Evolutionary conservation across 495 filamentous ascomycete species (phyloP), one percentile per base, ranked within the genome.

Genomic region (Neurospora sp.): DNA sequence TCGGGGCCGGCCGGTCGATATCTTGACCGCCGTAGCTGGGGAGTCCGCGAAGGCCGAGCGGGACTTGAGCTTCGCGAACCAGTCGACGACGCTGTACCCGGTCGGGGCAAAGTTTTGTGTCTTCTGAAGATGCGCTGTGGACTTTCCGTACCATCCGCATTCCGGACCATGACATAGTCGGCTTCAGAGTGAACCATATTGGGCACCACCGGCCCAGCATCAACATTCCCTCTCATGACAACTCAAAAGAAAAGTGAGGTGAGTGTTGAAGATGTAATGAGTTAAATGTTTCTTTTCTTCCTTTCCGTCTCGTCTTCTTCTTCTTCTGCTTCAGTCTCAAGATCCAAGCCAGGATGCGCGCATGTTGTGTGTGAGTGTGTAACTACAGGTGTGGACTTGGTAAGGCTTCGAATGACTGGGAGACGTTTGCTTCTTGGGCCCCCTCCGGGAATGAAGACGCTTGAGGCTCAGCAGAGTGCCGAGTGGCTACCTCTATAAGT

Each of bases 81-180:
- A 73, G 76, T 73, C 69, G 10, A 20, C 73, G 66, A 82, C 27
- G 54, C 78, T 73, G 76, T 84, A 71, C 79, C 81, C 44, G 86
- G 87, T 72, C 84, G 86, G 41, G 87, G 87, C 31, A 89, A 81
- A 31, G 82, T 78, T 77, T 87, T 88, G 77, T 88, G 87, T 75
- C 83, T 88, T 79, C 84, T 89, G 77, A 89, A 84, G 71, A 84
- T 82, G 44, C 77, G 80, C 78, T 78, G 83, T 31, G 76, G 79
- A 71, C 40, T 73, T 18, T 46, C 73, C 14, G 73, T 38, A 69
- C 75, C 59, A 39, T 76, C 75, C 70, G 71, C 23, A 18, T 73
- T 72, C 70, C 59, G 59, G 39, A 72, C 73, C 12, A 78, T 44
- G 31, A 72, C 74, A 70, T 72, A 74, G 5, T 76, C 72, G 69